A percentile compares a stretch with the other conserved stretches of the same genome.
phyloP scores from a whole-genome alignment of 208 protist species.

The Zelonia costaricensis region DNA sequence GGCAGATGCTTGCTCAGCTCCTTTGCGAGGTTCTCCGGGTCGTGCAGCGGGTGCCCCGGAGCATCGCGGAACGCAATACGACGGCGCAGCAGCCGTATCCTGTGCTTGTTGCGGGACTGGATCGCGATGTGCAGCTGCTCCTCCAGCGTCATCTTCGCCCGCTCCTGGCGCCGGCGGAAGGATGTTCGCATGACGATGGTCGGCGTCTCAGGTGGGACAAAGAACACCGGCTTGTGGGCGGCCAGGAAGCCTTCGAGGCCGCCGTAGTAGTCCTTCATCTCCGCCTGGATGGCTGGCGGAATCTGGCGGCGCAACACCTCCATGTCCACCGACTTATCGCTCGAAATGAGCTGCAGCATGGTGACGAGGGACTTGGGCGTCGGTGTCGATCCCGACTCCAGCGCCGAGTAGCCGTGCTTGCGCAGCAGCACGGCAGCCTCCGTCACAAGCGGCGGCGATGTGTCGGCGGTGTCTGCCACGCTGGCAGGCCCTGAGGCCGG shows the following conservation, averaged over 20 bases:
- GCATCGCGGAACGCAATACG: constrained; percentile 86
- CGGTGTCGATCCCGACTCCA: constrained; percentile 70
- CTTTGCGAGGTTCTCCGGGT: constrained; percentile 88
- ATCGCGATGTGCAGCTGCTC: constrained; percentile 82
- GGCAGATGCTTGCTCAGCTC: constrained; percentile 81
- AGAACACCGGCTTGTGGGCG: constrained; percentile 75
- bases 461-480: not conserved
- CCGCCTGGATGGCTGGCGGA: constrained; percentile 28
- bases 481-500: too few relatives aligned
- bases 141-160: constrained; percentile 71
- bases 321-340: constrained; percentile 60
- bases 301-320: constrained; percentile 32
- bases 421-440: constrained; percentile 69
- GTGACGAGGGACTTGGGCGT: constrained; percentile 65
- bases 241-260: constrained; percentile 52
- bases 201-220: constrained; percentile 46
- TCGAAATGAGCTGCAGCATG: constrained; percentile 52
- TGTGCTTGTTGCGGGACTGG: constrained; percentile 54
- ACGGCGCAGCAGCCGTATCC: constrained; percentile 69
- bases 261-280: constrained; percentile 69
- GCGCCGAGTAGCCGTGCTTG: constrained; percentile 50
- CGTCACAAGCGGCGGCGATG: constrained; percentile 5
- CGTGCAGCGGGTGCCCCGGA: constrained; percentile 84
- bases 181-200: constrained; percentile 79
- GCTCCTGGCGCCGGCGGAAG: constrained; percentile 63